phyloP scores from a whole-genome alignment of 2,329 filamentous ascomycete species.

The Fusarium coffeatum region DNA sequence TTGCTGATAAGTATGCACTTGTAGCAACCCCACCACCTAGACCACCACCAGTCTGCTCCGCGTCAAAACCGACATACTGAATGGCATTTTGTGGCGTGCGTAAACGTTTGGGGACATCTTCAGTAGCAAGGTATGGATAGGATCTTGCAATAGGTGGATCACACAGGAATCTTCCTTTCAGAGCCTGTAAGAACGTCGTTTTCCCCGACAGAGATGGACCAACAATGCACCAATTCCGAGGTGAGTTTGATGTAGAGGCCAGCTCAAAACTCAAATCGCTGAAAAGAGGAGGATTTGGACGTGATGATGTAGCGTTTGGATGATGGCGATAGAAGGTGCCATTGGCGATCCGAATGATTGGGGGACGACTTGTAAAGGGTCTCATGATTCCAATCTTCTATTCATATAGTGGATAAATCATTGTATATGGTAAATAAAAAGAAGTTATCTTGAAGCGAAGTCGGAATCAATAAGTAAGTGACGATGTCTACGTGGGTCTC shows the following conservation, averaged over 20 bases:
- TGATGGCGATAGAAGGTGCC: conserved; percentile 86
- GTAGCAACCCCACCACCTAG: conserved; percentile 67
- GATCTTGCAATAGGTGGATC: conserved; percentile 79
- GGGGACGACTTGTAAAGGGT: conserved; percentile 56
- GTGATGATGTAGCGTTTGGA: conserved; percentile 63
- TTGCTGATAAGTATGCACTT: conserved; percentile 86
- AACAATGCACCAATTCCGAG: conserved; percentile 84
- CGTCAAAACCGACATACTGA: conserved; percentile 90
- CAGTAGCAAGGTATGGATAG: conserved; percentile 80
- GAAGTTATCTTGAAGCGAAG: conserved; percentile 23
- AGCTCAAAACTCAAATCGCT: conserved; percentile 76
- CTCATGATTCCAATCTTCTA: conserved; percentile 50
- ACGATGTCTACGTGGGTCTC: conserved; percentile 31
- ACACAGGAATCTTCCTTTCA: conserved; percentile 80
- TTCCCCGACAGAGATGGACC: conserved; percentile 83
- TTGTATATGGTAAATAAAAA: conserved; percentile 9
- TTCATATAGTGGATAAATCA: conserved; percentile 8
- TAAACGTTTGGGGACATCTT: conserved; percentile 66
- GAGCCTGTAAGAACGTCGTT: conserved; percentile 82
- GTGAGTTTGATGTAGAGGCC: conserved; percentile 62
- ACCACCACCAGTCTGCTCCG: conserved; percentile 68
- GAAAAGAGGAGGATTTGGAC: conserved; percentile 79
- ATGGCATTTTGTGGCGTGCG: conserved; percentile 75
- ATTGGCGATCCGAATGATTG: conserved; percentile 78
- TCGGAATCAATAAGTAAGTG: conserved; percentile 36